Percentiles rank a stretch among this genome's conserved stretches.
phyloP scores from a whole-genome alignment of 208 protist genomes.

The Trypanosoma scelopori region DNA sequence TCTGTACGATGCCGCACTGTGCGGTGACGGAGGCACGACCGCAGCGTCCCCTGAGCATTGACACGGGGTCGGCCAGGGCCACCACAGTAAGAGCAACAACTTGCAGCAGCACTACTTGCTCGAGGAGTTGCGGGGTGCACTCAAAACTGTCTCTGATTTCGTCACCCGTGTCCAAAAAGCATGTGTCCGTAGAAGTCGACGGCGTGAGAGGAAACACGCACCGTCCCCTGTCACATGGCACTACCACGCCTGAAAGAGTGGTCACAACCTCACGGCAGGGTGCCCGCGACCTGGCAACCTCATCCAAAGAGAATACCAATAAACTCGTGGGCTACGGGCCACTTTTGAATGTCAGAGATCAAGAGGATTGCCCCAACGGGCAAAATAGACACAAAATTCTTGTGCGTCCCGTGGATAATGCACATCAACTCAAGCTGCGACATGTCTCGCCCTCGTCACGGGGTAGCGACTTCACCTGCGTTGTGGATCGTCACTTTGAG shows the following conservation, averaged over 20 bases:
- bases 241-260: too few relatives aligned
- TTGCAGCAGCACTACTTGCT: neutral
- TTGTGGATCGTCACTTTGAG: slow-evolving; percentile 10
- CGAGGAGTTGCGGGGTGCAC: neutral
- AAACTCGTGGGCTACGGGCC: too few relatives aligned
- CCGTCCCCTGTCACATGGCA: too few relatives aligned
- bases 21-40: neutral
- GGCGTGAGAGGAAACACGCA: too few relatives aligned
- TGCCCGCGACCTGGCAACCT: too few relatives aligned
- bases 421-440: slow-evolving; percentile 5
- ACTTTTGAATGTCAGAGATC: too few relatives aligned
- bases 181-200: too few relatives aligned
- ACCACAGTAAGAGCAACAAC: neutral
- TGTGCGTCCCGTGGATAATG: neutral
- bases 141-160: neutral
- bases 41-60: slow-evolving; percentile 2
- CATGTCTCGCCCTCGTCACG: slow-evolving; percentile 11
- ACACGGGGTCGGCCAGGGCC: neutral
- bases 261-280: too few relatives aligned
- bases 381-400: too few relatives aligned
- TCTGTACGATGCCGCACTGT: neutral
- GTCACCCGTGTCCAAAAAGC: neutral
- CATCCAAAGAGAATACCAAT: too few relatives aligned
- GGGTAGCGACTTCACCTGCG: slow-evolving; percentile 18
- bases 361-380: too few relatives aligned